Conservation (phyloP, 2,329 filamentous ascomycete genomes). For the Aspergillus pseudonomiae region DNA sequence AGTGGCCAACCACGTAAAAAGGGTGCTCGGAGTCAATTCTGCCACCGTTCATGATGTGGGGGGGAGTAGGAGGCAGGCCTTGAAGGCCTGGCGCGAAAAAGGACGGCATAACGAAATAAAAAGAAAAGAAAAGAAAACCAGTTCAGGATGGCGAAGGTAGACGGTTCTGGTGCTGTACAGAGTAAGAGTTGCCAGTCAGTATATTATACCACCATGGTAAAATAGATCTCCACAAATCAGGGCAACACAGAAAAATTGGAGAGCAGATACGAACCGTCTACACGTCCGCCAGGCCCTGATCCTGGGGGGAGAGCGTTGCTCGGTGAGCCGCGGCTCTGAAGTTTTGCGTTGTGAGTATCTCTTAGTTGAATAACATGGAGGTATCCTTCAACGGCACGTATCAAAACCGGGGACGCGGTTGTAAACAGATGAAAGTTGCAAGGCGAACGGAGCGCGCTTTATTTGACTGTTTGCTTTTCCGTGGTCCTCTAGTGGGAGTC, state of each 20-base stretch:
- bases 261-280: slow-evolving; percentile 44
- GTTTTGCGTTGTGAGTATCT: slow-evolving; percentile 32
- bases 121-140: slow-evolving; percentile 27
- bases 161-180: slow-evolving; percentile 30
- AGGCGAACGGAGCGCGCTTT: slow-evolving; percentile 30
- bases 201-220: slow-evolving; percentile 11
- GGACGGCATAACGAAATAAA: slow-evolving; percentile 42
- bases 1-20: slow-evolving; percentile 42
- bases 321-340: slow-evolving; percentile 44
- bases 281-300: slow-evolving; percentile 44
- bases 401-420: slow-evolving; percentile 4
- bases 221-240: slow-evolving; percentile 4
- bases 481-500: slow-evolving; percentile 18
- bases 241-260: slow-evolving; percentile 7
- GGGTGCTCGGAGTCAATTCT: slow-evolving; percentile 43
- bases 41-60: slow-evolving; percentile 41
- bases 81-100: slow-evolving; percentile 45
- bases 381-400: slow-evolving; percentile 29
- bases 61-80: slow-evolving; percentile 47
- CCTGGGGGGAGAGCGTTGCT: slow-evolving; percentile 43
- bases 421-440: slow-evolving; percentile 22
- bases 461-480: slow-evolving; percentile 14
- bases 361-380: slow-evolving; percentile 47
- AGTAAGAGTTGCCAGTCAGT: slow-evolving; percentile 26
- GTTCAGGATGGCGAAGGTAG: slow-evolving; percentile 42